Evolutionary conservation across 495 filamentous ascomycete genomes (phyloP), one percentile per base, ranked within the genome.

Genomic region (Mycothermus thermophilus): DNA sequence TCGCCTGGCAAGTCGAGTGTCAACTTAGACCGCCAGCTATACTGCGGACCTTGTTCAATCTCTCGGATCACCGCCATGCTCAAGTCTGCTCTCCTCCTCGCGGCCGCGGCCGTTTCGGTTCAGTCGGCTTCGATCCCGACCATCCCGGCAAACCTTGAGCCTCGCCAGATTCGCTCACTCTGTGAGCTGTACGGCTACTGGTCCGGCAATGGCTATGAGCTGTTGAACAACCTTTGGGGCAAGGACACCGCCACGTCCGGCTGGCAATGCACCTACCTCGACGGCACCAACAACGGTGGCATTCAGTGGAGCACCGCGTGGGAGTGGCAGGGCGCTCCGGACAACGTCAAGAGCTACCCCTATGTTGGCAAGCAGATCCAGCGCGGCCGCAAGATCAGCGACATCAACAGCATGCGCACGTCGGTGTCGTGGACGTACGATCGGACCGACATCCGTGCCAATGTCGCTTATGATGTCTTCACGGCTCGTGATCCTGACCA

Each of bases 401-500:
- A 13, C 8, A 38, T 66, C 29, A 35, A 26, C 35, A 62, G 39
- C 35, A 60, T 69, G 43, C 55, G 49, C 3, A 62, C 63, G 3
- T 35, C 50, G 1, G 56, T 53, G 6, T 32, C 49, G 25, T 69
- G 64, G 67, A 46, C 35, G 34, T 62, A 66, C 39, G 43, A 47
- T 37, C 58, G 48, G 19, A 55, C 43, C 32, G 50, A 59, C 39
- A 52, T 69, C 42, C 42, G 48, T 10, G 60, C 61, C 8, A 55
- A 69, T 42, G 63, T 69, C 6, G 54, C 63, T 0, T 69, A 69
- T 36, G 63, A 69, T 41, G 40, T 69, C 8, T 69, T 69, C 43
- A 69, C 63, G 6, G 59, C 65, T 0, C 51, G 57, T 1, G 55
- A 67, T 41, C 55, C 54, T 13, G 57, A 66, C 36, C 62, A 67